These are phyloP conservation scores for Neurospora sp. DNA, from an alignment of 495 filamentous ascomycete species.

Conservation along the genomic window DNA sequence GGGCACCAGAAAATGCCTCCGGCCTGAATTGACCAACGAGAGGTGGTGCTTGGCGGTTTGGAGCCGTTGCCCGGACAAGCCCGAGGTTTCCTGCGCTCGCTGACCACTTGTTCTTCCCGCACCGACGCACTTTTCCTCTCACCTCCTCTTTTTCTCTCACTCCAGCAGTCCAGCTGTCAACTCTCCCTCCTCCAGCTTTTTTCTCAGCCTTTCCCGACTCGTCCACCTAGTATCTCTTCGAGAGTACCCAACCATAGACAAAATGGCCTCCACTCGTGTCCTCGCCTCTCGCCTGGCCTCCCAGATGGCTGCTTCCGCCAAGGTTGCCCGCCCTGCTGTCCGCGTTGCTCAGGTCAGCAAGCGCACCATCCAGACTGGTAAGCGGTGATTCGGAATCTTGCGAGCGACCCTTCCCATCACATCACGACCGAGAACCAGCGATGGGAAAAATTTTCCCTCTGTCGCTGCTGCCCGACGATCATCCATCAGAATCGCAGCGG, in stretches of 20 bases:
- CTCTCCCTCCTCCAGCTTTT: conserved; percentile 29
- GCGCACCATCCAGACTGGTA: conserved; percentile 54
- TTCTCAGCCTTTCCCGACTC: conserved; percentile 22
- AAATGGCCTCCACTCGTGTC: conserved; percentile 66
- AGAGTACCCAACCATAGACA: conserved; percentile 26
- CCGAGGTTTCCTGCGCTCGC: conserved; percentile 24
- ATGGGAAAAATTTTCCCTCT: neutral
- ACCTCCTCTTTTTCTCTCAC: conserved; percentile 30
- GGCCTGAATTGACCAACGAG: conserved; percentile 25
- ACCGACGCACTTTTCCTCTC: conserved; percentile 18
- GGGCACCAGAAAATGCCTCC: conserved; percentile 15
- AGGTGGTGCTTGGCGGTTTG: conserved; percentile 8
- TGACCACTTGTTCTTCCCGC: conserved; percentile 23
- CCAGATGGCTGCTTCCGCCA: conserved; percentile 52
- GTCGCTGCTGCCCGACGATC: neutral
- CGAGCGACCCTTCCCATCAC: neutral
- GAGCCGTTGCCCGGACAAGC: conserved; percentile 30
- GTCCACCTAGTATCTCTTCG: neutral
- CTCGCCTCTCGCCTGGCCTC: conserved; percentile 56
- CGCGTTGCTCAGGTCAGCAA: conserved; percentile 53
- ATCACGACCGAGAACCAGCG: neutral
- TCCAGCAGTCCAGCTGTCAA: conserved; percentile 30
- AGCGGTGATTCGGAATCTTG: conserved; percentile 13
- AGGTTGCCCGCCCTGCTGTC: conserved; percentile 61
- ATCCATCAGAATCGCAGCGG: neutral